Evolutionary conservation across 2,329 filamentous ascomycete species (phyloP).

Genomic region (Aureobasidium sp.): DNA sequence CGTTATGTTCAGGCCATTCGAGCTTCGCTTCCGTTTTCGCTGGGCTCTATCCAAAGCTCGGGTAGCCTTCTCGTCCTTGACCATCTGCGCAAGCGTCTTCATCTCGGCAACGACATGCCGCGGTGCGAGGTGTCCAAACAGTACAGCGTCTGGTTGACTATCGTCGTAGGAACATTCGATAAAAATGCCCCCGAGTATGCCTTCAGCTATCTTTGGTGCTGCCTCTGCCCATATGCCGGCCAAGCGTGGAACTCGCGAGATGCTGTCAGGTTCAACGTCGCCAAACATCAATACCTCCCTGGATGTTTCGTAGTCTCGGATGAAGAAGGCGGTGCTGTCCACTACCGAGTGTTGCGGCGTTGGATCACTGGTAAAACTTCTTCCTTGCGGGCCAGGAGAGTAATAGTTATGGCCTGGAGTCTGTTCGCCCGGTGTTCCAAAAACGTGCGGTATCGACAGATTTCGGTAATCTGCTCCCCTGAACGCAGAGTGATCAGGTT

Average conservation of each 20-base stretch:
- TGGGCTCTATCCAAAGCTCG: constrained; percentile 35
- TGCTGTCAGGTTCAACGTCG: constrained; percentile 84
- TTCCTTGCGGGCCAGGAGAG: background rate
- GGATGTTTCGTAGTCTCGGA: constrained; percentile 52
- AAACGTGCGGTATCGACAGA: background rate
- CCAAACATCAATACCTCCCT: constrained; percentile 88
- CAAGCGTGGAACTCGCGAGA: constrained; percentile 76
- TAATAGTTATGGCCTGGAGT: constrained; percentile 7
- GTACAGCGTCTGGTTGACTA: constrained; percentile 61
- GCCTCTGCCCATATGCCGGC: constrained; percentile 79
- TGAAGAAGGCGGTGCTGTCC: constrained; percentile 93
- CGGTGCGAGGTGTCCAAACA: constrained; percentile 87
- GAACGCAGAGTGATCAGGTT: constrained; percentile 16
- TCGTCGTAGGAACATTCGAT: constrained; percentile 95
- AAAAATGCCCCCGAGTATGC: constrained; percentile 70
- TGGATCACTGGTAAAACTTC: constrained; percentile 8
- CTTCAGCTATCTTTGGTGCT: constrained; percentile 69
- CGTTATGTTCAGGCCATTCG: constrained; percentile 18
- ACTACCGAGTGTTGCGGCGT: constrained; percentile 52
- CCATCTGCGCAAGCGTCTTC: constrained; percentile 59
- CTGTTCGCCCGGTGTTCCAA: background rate
- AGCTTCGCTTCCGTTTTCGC: constrained; percentile 57
- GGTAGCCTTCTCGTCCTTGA: constrained; percentile 41
- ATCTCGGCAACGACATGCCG: constrained; percentile 76
- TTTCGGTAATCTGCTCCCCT: background rate